Evolutionary conservation across 805 yeast species (phyloP), one percentile per base, ranked within the genome.

Genomic region (Pichia eremophila): DNA sequence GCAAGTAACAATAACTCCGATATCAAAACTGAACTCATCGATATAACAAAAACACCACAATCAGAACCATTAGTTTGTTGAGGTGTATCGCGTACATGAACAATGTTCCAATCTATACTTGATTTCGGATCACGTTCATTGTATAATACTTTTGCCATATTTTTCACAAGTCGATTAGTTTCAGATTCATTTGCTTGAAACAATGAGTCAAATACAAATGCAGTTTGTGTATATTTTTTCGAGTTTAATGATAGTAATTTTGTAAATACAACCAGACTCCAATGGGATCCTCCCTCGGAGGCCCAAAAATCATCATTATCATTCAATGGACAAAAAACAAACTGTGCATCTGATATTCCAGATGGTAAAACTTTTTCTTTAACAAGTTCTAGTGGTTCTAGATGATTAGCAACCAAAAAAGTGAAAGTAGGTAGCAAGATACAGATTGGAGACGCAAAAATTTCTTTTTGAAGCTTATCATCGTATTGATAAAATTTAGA

Each of bases 241-340:
- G 39, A 19, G 11, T 11, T 41, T 10, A 17, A 12, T 10, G 34
- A 29, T 19, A 46, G 28, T 9, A 47, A 15, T 14, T 40, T 45
- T 3, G 41, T 8, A 8, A 80, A 67, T 15, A 84, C 71, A 14
- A 81, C 70, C 15, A 85, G 63, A 0, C 85, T 79, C 93, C 95
- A 85, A 63, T 85, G 93, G 41, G 79, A 79, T 1, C 50, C 53
- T 17, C 81, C 80, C 51, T 78, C 84, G 2, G 74, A 77, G 0
- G 66, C 65, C 42, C 73, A 82, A 39, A 78, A 66, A 46, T 79
- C 83, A 41, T 73, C 82, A 50, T 77, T 79, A 57, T 78, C 83
- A 59, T 83, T 85, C 29, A 83, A 68, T 0, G 91, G 93, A 38
- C 83, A 59, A 52, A 85, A 83, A 1, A 85, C 69, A 54, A 79